Evolutionary conservation across 805 yeast species (phyloP), one percentile per base, ranked within the genome.

Genomic region (Teunomyces aglyptinius): DNA sequence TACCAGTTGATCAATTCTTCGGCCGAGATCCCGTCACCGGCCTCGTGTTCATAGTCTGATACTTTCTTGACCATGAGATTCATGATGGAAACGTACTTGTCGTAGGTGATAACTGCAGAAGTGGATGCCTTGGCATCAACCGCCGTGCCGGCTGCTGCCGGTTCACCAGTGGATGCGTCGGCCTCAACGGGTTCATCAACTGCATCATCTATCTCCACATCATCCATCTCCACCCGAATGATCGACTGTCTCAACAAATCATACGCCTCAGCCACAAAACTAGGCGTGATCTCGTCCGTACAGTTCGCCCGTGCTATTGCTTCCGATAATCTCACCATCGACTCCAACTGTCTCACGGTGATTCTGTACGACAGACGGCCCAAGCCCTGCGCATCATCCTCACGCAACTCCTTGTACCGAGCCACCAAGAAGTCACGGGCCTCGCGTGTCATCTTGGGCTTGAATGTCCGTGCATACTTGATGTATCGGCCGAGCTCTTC

Each of bases 261-360:
- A 64, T 86, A 90, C 0, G 99, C 99, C 63, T 94, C 98, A 2
- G 91, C 86, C 38, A 92, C 98, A 64, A 89, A 88, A 29, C 77
- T 76, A 6, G 92, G 88, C 0, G 92, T 82, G 45, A 90, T 85
- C 51, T 83, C 90, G 52, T 88, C 94, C 15, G 91, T 87, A 68
- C 98, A 91, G 66, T 92, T 94, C 22, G 98, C 97, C 54, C 96
- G 78, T 1, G 99, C 98, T 67, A 94, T 91, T 1, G 97, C 98
- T 64, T 94, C 99, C 3, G 94, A 83, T 49, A 94, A 76, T 61
- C 99, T 80, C 54, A 94, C 85, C 90, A 91, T 81, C 44, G 94
- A 85, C 69, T 92, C 99, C 59, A 94, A 77, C 64, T 94, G 99
- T 75, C 99, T 86, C 29, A 94, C 99, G 0, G 99, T 94, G 57